Evolutionary conservation across 306 rosid genomes (phyloP), one percentile per base, ranked within the genome.

Genomic region (Acmispon strigosus): DNA sequence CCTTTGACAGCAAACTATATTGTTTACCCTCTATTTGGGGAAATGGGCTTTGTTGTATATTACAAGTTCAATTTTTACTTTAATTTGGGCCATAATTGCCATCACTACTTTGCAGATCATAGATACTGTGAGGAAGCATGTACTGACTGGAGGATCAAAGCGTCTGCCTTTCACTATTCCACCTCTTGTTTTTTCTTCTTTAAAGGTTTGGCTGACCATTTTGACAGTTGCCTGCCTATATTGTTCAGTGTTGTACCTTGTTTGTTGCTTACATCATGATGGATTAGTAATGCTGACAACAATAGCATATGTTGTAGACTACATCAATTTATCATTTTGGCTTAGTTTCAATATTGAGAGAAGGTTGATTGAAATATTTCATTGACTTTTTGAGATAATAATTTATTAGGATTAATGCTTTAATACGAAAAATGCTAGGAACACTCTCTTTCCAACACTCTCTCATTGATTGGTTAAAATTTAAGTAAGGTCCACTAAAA

Each of bases 161-260:
- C 97, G 99, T 50, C 79, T 95, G n/a, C 96, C 92, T 39, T 95
- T 85, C 77, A 95, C 97, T 17, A 76, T 89, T 76, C 97, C 99
- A 36, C 88, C 99, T 78, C 86, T 95, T 27, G 85, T 95, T 66
- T 89, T 91, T 85, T 86, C 91, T 80, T 86, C 91, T 51, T 81
- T 95, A 14, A 95, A 95, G 99, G 99, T 95, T 73, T 76, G 81
- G 34, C 55, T 72, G 76, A 48, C 17, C 62, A 47, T 85, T 45
- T 64, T 75, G 19, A 13, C 75, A 63, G 47, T 67, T 47, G 17
- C 61, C 48, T 43, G 45, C 66, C 41, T 72, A 42, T 81, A 24
- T 62, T 44, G 7, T 27, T 42, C 63, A 22, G 34, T 47, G 55
- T 72, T 73, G 50, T 61, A 37, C 72, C 36, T 69, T 56, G 48